Evolutionary conservation across 2,329 filamentous ascomycete genomes (phyloP).

Genomic region (Pseudopithomyces chartarum): DNA sequence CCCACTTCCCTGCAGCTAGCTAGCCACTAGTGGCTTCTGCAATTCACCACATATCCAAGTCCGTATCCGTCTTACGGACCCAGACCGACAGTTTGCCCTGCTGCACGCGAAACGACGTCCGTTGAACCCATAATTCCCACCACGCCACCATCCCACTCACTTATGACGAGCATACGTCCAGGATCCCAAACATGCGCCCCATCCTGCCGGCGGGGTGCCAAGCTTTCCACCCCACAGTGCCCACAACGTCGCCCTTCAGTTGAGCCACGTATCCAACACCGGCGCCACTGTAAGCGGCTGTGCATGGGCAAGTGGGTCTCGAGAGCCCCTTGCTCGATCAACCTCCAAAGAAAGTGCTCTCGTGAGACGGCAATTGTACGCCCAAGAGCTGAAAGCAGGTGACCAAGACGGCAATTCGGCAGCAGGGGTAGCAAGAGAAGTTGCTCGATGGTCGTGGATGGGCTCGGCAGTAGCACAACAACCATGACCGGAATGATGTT

Average conservation of each 20-base stretch:
- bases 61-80: too few species aligned
- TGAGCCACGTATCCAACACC: slow-evolving; percentile 6
- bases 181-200: not conserved
- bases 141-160: not conserved
- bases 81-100: too few species aligned
- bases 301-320: slow-evolving; percentile 1
- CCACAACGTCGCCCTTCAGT: not conserved
- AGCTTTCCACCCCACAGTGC: not conserved
- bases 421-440: not conserved
- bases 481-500: not conserved
- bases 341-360: not conserved
- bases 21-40: too few species aligned
- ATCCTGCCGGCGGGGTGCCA: slow-evolving; percentile 1
- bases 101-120: too few species aligned
- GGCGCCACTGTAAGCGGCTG: slow-evolving; percentile 6
- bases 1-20: too few species aligned
- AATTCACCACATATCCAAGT: too few species aligned
- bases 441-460: not conserved
- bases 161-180: not conserved
- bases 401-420: not conserved
- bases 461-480: not conserved
- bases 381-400: not conserved
- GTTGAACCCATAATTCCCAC: too few species aligned
- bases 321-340: not conserved
- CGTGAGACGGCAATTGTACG: not conserved